Conservation (phyloP, 2,329 filamentous ascomycete genomes). For the Xylaria digitata region DNA sequence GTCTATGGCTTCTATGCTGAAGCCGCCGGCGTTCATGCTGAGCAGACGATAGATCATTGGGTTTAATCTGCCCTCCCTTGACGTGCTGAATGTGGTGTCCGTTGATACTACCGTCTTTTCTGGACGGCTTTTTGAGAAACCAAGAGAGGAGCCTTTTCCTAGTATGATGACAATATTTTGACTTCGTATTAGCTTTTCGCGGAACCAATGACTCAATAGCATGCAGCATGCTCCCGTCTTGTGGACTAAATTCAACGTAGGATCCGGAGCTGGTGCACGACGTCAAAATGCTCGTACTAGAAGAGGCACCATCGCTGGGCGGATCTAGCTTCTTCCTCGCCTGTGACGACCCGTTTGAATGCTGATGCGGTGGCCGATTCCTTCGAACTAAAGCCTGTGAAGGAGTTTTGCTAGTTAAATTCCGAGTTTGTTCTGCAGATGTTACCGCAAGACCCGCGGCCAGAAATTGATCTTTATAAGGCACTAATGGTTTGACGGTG, state of each 20-base stretch:
- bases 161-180: constrained; percentile 31
- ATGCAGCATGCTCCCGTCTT: constrained; percentile 32
- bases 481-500: constrained; percentile 65
- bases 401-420: constrained; percentile 38
- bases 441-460: constrained; percentile 68
- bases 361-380: neutral
- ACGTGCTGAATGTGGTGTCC: constrained; percentile 26
- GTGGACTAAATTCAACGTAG: constrained; percentile 44
- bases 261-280: constrained; percentile 42
- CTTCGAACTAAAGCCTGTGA: constrained; percentile 25
- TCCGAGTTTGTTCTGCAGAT: constrained; percentile 58
- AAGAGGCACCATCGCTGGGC: constrained; percentile 33
- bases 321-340: constrained; percentile 35
- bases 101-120: constrained; percentile 3
- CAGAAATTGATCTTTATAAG: constrained; percentile 64
- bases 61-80: constrained; percentile 35
- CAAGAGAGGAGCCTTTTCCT: constrained; percentile 44
- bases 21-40: constrained; percentile 21
- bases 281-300: constrained; percentile 25
- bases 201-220: constrained; percentile 35
- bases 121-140: constrained; percentile 42
- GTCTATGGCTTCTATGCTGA: constrained; percentile 28
- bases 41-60: constrained; percentile 18
- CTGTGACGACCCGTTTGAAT: constrained; percentile 13
- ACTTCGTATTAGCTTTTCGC: constrained; percentile 33